phyloP scores from a whole-genome alignment of 2,329 filamentous ascomycete genomes.

The Coccinonectria pachysandricola region DNA sequence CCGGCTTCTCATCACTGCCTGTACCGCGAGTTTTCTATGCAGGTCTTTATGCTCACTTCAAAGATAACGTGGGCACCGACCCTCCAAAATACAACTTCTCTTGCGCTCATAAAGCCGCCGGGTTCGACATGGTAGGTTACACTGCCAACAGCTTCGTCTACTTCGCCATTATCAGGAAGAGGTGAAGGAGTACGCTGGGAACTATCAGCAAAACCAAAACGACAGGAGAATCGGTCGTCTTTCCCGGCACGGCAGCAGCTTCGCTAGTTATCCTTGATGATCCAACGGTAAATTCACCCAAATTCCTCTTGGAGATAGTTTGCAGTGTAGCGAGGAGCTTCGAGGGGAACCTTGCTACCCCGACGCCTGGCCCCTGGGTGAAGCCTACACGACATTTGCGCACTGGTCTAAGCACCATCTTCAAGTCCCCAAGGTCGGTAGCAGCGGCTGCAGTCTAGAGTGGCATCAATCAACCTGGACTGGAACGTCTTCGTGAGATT shows the following conservation, averaged over 20 bases:
- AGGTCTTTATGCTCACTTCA: constrained; percentile 27
- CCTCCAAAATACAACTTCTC: constrained; percentile 26
- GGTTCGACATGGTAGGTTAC: constrained; percentile 27
- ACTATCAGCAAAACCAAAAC: too few species aligned
- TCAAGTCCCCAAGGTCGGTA: constrained; percentile 27
- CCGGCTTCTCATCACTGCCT: constrained; percentile 6
- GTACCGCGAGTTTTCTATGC: constrained; percentile 20
- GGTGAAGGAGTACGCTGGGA: too few species aligned
- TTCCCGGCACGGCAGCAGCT: constrained; percentile 25
- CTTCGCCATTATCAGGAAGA: too few species aligned
- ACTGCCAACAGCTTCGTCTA: constrained; percentile 30
- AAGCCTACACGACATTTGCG: constrained; percentile 27
- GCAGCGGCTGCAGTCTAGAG: constrained; percentile 22
- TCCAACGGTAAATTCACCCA: constrained; percentile 7
- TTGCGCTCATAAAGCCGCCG: constrained; percentile 24
- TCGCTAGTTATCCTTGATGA: constrained; percentile 25
- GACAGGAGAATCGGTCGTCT: constrained; percentile 20
- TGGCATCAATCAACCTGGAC: constrained; percentile 26
- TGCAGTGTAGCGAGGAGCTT: constrained; percentile 26
- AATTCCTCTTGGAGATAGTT: constrained; percentile 22
- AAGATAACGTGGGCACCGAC: constrained; percentile 28
- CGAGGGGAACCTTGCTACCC: constrained; percentile 27
- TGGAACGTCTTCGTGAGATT: constrained; percentile 26
- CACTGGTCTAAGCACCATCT: constrained; percentile 21
- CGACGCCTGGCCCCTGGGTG: constrained; percentile 26